Evolutionary conservation across 306 rosid species (phyloP).

Genomic region (Castanea sativa): DNA sequence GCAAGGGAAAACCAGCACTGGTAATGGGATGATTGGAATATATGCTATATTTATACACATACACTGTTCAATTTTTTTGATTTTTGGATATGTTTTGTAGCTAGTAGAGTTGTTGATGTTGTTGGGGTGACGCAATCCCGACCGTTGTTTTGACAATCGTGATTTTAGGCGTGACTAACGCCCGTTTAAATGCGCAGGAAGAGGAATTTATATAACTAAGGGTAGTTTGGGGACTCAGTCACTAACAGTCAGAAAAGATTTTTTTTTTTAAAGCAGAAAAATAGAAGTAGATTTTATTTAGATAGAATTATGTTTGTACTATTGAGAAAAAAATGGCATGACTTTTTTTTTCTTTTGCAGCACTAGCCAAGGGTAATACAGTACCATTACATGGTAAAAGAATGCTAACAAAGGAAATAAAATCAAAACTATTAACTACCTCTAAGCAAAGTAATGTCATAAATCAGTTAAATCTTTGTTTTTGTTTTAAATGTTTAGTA

Average conservation of each 20-base stretch:
- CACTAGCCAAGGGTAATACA: no score
- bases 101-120: background rate
- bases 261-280: no score
- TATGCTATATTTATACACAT: conserved; percentile 62
- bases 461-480: background rate
- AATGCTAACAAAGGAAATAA: no score
- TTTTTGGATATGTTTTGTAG: background rate
- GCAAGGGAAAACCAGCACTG: conserved; percentile 31
- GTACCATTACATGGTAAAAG: no score
- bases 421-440: no score
- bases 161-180: conserved; percentile 54
- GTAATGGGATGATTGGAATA: conserved; percentile 37
- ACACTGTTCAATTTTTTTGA: background rate
- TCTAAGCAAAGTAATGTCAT: no score
- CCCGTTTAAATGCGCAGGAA: conserved; percentile 26
- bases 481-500: background rate
- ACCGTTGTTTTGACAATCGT: conserved; percentile 31
- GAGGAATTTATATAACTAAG: background rate
- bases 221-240: no score
- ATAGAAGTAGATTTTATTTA: no score
- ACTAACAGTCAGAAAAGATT: no score
- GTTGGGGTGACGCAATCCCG: conserved; percentile 27
- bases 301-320: no score
- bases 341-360: no score
- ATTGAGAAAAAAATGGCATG: no score